phyloP scores from a whole-genome alignment of 345 rosid genomes.

The Mallotus nudiflorus region DNA sequence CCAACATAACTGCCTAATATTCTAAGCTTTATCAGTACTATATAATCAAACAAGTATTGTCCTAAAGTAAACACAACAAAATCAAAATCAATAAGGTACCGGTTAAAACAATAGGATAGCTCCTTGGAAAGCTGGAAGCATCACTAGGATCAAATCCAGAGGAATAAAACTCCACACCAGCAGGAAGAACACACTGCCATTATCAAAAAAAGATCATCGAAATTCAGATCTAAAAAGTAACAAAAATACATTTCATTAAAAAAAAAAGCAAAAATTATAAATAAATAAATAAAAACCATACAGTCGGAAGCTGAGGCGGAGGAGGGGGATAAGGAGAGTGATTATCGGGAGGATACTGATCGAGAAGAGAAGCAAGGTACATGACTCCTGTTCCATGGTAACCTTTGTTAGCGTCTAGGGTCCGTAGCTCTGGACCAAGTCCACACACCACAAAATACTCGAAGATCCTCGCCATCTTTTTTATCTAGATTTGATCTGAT shows the following conservation, averaged over 20 bases:
- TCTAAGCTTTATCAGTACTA: no score
- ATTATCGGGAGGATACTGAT: slow-evolving; percentile 77
- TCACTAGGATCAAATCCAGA: slow-evolving; percentile 71
- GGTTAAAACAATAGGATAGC: slow-evolving; percentile 94
- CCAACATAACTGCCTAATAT: no score
- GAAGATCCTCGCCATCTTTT: slow-evolving; percentile 63
- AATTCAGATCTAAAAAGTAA: slow-evolving; percentile 6
- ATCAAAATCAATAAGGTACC: slow-evolving; percentile 40
- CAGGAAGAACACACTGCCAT: slow-evolving; percentile 87
- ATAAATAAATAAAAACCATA: slow-evolving; percentile 26
- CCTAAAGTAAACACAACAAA: background rate
- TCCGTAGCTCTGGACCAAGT: slow-evolving; percentile 91
- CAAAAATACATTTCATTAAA: background rate
- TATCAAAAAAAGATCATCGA: background rate
- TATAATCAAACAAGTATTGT: background rate
- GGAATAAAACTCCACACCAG: slow-evolving; percentile 72
- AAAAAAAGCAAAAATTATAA: no score
- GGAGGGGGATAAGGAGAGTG: slow-evolving; percentile 76
- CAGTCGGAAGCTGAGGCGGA: slow-evolving; percentile 96
- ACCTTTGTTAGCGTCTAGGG: slow-evolving; percentile 80
- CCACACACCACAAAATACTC: slow-evolving; percentile 97
- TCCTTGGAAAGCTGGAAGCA: slow-evolving; percentile 67
- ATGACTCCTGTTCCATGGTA: slow-evolving; percentile 58
- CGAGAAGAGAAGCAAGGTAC: slow-evolving; percentile 79
- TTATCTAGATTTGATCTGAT: background rate